phyloP scores from a whole-genome alignment of 768 basidiomycete genomes.

The Sporobolomyces pararoseus region DNA sequence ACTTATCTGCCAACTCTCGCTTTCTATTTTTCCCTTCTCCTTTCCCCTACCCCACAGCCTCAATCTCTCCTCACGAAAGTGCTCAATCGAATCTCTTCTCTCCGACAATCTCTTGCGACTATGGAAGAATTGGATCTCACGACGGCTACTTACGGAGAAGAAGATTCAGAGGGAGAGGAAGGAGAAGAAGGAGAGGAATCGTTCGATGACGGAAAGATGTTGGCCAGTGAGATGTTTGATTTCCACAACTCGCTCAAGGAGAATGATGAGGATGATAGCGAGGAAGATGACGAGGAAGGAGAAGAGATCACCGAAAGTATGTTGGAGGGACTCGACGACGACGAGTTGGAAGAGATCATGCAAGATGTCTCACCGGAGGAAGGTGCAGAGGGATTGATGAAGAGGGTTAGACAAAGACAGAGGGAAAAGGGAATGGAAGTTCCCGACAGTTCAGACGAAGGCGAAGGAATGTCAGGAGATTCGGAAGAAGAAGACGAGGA shows the following conservation, averaged over 20 bases:
- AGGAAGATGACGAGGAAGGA: constrained; percentile 53
- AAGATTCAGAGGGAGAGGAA: constrained; percentile 52
- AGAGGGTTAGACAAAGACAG: constrained; percentile 37
- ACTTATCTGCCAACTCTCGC: constrained; percentile 87
- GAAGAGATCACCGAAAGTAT: constrained; percentile 48
- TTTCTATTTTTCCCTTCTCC: constrained; percentile 84
- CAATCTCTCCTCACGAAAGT: constrained; percentile 53
- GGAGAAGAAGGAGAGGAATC: constrained; percentile 53
- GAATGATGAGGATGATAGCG: constrained; percentile 49
- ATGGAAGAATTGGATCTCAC: constrained; percentile 80
- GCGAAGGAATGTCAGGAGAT: constrained; percentile 12
- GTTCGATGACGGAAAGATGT: constrained; percentile 49
- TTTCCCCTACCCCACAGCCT: constrained; percentile 52
- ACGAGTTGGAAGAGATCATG: constrained; percentile 61
- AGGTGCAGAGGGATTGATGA: constrained; percentile 37
- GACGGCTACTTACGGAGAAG: constrained; percentile 48
- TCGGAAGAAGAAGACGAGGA: neutral
- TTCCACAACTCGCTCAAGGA: constrained; percentile 39
- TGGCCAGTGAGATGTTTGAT: constrained; percentile 41
- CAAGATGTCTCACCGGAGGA: constrained; percentile 54
- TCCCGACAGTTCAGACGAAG: constrained; percentile 29
- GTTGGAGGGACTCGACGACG: constrained; percentile 49
- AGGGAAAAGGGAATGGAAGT: constrained; percentile 40
- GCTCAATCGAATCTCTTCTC: constrained; percentile 64
- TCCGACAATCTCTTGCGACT: constrained; percentile 65